A percentile compares a stretch with the other conserved stretches of the same genome.
These are phyloP conservation scores for California macrophylla DNA, from an alignment of 441 rosid species.

Conservation along the genomic window DNA sequence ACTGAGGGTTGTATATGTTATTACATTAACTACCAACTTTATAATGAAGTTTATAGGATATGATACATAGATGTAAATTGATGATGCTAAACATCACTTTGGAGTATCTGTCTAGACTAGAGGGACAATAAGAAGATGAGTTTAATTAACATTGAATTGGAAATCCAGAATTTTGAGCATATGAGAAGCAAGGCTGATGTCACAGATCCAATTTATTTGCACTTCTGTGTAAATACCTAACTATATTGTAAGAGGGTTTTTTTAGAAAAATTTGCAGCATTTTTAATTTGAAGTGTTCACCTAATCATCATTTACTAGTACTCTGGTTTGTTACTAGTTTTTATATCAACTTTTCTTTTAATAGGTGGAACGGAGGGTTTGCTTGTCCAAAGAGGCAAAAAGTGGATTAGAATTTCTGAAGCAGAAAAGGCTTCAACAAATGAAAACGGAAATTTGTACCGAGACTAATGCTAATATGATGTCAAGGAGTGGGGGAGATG, in stretches of 20 bases:
- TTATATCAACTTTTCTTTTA: constrained; percentile 15
- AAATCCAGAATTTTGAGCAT: background rate
- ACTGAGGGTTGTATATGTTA: too few species aligned
- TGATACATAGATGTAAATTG: background rate
- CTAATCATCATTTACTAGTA: background rate
- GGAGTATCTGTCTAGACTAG: background rate
- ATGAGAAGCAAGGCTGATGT: background rate
- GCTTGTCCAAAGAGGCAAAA: constrained; percentile 58
- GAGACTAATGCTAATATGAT: constrained; percentile 37
- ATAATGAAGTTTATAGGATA: background rate
- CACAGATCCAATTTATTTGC: background rate
- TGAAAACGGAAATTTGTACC: constrained; percentile 44
- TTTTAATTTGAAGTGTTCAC: background rate
- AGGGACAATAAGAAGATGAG: background rate
- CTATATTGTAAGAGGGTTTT: background rate
- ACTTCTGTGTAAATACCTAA: background rate
- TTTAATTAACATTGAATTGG: background rate
- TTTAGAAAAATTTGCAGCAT: background rate
- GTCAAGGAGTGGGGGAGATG: constrained; percentile 85
- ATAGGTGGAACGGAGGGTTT: constrained; percentile 90
- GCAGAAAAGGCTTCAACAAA: constrained; percentile 65
- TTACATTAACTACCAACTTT: too few species aligned
- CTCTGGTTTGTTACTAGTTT: constrained; percentile 10
- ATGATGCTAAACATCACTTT: background rate
- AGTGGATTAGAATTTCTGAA: constrained; percentile 73